A percentile compares a stretch with the other conserved stretches of the same genome.
These are phyloP conservation scores for Ogataea corticis DNA, from an alignment of 805 yeast species.

Conservation along the genomic window DNA sequence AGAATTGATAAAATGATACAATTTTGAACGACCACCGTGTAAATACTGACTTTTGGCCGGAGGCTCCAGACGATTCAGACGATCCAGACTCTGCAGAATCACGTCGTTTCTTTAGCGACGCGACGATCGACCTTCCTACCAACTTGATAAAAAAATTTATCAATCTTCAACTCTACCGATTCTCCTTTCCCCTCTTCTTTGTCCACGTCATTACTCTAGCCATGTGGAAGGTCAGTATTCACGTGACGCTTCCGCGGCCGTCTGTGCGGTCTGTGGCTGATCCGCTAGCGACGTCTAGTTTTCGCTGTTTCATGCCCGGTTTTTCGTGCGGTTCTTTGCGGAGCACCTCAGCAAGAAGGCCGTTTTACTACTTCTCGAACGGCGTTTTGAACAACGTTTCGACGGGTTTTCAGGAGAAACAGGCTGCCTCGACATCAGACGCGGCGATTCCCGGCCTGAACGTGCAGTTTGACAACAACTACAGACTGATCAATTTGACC, in stretches of 20 bases:
- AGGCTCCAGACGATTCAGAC: no score
- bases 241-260: conserved; percentile 7
- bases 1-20: no score
- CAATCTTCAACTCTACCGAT: not conserved
- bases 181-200: not conserved
- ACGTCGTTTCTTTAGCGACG: not conserved
- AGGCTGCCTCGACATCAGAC: not conserved
- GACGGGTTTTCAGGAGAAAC: conserved; percentile 6
- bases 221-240: conserved; percentile 11
- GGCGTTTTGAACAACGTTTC: conserved; percentile 13
- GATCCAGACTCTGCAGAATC: no score
- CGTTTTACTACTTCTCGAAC: conserved; percentile 28
- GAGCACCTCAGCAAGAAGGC: conserved; percentile 6
- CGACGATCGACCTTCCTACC: conserved; percentile 1
- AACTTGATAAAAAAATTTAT: not conserved
- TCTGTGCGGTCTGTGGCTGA: not conserved
- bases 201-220: not conserved
- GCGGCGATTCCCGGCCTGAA: not conserved
- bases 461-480: conserved; percentile 32
- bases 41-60: no score
- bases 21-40: no score
- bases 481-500: conserved; percentile 17
- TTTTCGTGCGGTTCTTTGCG: not conserved
- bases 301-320: not conserved
- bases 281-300: not conserved